phyloP scores from a whole-genome alignment of 495 filamentous ascomycete species.

The Opeltia flavorubescens region DNA sequence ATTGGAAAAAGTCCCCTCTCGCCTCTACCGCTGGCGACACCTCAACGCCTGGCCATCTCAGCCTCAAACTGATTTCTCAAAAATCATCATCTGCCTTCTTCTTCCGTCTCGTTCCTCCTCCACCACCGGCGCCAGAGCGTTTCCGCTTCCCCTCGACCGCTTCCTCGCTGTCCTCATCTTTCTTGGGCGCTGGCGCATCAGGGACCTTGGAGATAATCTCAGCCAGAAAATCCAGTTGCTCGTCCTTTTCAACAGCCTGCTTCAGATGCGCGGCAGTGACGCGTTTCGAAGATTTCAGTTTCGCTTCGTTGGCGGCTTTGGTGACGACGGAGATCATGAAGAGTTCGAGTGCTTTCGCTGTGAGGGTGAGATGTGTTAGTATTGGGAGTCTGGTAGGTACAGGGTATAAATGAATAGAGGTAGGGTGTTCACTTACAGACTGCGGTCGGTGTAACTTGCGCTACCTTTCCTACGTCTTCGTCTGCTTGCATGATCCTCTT shows the following conservation, averaged over 20 bases:
- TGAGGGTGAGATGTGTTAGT: conserved; percentile 11
- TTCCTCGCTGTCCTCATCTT: conserved; percentile 37
- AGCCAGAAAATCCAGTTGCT: conserved; percentile 80
- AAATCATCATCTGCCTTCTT: conserved; percentile 25
- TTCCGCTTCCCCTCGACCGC: conserved; percentile 31
- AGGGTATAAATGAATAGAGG: not conserved
- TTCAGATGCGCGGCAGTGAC: conserved; percentile 86
- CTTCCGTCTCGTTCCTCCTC: conserved; percentile 28
- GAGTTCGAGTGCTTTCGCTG: conserved; percentile 80
- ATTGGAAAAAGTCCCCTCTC: too few relatives aligned
- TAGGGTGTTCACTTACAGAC: conserved; percentile 47
- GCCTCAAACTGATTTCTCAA: conserved; percentile 5
- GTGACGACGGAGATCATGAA: conserved; percentile 93
- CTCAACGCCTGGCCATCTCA: not conserved
- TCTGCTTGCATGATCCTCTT: conserved; percentile 99
- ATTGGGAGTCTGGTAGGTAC: conserved; percentile 2
- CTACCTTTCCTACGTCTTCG: conserved; percentile 97
- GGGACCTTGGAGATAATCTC: conserved; percentile 85
- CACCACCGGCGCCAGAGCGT: conserved; percentile 14
- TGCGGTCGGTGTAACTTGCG: conserved; percentile 87
- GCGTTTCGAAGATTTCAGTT: conserved; percentile 68
- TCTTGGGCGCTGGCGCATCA: conserved; percentile 45
- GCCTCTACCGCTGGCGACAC: too few relatives aligned
- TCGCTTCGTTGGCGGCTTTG: conserved; percentile 72
- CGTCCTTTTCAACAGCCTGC: conserved; percentile 67